Percentiles rank a stretch among this genome's conserved stretches.
Conservation (phyloP, 257 asterid genomes). For the Solanum appendiculatum region DNA sequence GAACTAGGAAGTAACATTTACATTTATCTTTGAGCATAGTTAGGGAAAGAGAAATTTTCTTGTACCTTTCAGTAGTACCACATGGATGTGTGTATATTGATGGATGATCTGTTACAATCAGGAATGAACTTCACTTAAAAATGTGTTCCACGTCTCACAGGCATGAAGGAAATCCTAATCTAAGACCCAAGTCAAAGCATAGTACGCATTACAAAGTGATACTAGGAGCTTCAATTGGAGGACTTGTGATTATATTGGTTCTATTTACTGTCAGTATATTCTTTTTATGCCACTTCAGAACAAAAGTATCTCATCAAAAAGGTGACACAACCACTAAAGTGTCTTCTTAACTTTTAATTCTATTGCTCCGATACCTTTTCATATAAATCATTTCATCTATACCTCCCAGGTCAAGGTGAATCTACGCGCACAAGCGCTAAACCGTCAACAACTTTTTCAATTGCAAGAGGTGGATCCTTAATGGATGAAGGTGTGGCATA, state of each 20-base stretch:
- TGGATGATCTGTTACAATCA: not conserved
- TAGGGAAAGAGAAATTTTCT: not conserved
- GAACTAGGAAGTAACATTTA: not conserved
- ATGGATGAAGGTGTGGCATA: conserved; percentile 92
- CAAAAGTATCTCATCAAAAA: conserved; percentile 23
- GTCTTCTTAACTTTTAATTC: not conserved
- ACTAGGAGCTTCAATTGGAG: conserved; percentile 46
- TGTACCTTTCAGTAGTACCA: not conserved
- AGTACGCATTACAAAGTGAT: conserved; percentile 34
- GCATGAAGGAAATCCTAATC: conserved; percentile 65
- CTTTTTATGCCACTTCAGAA: conserved; percentile 35
- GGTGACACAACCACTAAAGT: conserved; percentile 6
- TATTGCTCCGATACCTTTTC: not conserved
- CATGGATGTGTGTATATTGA: not conserved
- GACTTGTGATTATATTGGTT: conserved; percentile 42
- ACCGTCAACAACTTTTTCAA: conserved; percentile 33
- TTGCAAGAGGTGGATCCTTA: conserved; percentile 62
- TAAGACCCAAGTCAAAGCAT: conserved; percentile 24
- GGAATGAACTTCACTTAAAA: not conserved
- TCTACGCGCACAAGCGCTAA: conserved; percentile 49
- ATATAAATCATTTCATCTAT: not conserved
- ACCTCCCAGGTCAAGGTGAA: conserved; percentile 45
- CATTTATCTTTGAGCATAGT: not conserved
- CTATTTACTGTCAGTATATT: conserved; percentile 46
- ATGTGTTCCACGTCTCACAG: conserved; percentile 25